Conservation (phyloP, 192 early-diverging fungal genomes). For the Backusella macrospora region DNA sequence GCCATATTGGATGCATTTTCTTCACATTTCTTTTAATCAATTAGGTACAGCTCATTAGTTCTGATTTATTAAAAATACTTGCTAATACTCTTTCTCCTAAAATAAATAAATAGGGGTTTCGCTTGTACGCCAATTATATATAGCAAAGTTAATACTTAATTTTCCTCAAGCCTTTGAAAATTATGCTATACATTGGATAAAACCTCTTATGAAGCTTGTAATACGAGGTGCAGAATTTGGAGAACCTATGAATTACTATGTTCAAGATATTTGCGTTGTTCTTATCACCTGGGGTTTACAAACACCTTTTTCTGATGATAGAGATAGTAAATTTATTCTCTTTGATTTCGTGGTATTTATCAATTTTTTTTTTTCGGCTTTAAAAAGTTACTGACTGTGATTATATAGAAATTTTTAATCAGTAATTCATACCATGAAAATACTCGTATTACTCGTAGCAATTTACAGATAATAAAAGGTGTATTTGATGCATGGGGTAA, state of each 20-base stretch:
- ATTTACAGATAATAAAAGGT: slow-evolving; percentile 60
- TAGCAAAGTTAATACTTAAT: slow-evolving; percentile 71
- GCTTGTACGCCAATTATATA: slow-evolving; percentile 46
- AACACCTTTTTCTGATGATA: slow-evolving; percentile 26
- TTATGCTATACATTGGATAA: slow-evolving; percentile 62
- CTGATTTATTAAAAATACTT: background rate
- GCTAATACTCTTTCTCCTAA: slow-evolving; percentile 7
- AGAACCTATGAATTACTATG: slow-evolving; percentile 68
- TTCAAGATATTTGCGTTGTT: slow-evolving; percentile 67
- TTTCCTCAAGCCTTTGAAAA: slow-evolving; percentile 62
- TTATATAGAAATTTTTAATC: slow-evolving; percentile 50
- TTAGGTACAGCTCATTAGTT: slow-evolving; percentile 29
- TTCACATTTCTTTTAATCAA: slow-evolving; percentile 51
- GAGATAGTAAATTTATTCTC: slow-evolving; percentile 46
- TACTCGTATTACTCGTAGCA: slow-evolving; percentile 45
- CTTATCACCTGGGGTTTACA: slow-evolving; percentile 64
- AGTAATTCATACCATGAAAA: slow-evolving; percentile 44
- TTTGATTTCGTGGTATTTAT: slow-evolving; percentile 48
- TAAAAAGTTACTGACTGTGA: background rate
- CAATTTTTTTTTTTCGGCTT: background rate
- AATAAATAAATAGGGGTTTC: background rate
- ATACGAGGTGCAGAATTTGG: slow-evolving; percentile 55
- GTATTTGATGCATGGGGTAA: slow-evolving; percentile 67
- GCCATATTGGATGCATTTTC: slow-evolving; percentile 68
- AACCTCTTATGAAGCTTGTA: slow-evolving; percentile 57